These are phyloP conservation scores for Saksenaea vasiformis DNA, from an alignment of 371 early-diverging fungal species.

Conservation along the genomic window DNA sequence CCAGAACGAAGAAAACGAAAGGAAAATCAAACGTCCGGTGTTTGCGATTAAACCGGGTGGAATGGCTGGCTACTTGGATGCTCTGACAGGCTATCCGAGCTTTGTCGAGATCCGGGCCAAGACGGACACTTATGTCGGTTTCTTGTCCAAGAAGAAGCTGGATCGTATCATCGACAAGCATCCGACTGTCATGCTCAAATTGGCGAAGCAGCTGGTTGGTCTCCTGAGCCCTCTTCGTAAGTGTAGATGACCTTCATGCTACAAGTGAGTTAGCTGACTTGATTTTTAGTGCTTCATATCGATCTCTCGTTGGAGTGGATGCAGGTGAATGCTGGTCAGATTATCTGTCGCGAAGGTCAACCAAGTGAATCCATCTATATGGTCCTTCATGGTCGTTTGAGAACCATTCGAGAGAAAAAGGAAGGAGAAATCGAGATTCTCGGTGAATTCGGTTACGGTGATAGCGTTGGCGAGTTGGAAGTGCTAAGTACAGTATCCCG, in stretches of 20 bases:
- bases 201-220: slow-evolving; percentile 86
- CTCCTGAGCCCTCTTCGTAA: slow-evolving; percentile 81
- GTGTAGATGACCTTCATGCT: slow-evolving; percentile 15
- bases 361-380: slow-evolving; percentile 88
- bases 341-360: slow-evolving; percentile 87
- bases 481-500: slow-evolving; percentile 64
- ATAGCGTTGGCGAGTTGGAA: slow-evolving; percentile 94
- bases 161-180: slow-evolving; percentile 85
- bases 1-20: slow-evolving; percentile 16
- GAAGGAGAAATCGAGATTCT: slow-evolving; percentile 76
- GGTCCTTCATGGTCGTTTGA: slow-evolving; percentile 92
- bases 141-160: slow-evolving; percentile 76
- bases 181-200: slow-evolving; percentile 79
- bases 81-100: slow-evolving; percentile 89
- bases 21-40: slow-evolving; percentile 46
- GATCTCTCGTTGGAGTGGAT: slow-evolving; percentile 97
- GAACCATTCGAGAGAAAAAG: slow-evolving; percentile 75
- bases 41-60: slow-evolving; percentile 85
- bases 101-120: slow-evolving; percentile 84
- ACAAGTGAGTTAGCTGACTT: neutral
- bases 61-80: slow-evolving; percentile 89
- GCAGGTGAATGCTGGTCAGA: slow-evolving; percentile 90
- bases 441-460: slow-evolving; percentile 93
- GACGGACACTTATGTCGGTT: slow-evolving; percentile 84
- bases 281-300: slow-evolving; percentile 71